Evolutionary conservation across 805 yeast species (phyloP).

Genomic region (Candida corydali): DNA sequence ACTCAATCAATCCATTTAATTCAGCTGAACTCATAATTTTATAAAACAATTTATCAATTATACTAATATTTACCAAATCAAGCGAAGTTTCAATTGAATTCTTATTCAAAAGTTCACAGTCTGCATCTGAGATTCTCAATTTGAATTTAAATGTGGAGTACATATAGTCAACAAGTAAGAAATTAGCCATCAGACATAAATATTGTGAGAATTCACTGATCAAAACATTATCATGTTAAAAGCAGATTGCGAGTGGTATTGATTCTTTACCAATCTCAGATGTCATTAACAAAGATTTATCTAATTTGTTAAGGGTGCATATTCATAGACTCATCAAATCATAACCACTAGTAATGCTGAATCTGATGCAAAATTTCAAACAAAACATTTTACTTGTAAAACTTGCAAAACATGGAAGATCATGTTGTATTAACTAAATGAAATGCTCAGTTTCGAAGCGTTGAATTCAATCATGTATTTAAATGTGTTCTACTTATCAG

Average conservation of each 20-base stretch:
- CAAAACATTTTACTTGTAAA: too few species aligned
- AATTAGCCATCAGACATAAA: constrained; percentile 46
- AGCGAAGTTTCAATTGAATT: constrained; percentile 87
- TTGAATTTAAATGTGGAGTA: constrained; percentile 27
- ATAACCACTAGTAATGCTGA: too few species aligned
- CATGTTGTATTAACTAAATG: too few species aligned
- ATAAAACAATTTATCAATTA: constrained; percentile 32
- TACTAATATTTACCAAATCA: constrained; percentile 64
- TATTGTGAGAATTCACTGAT: constrained; percentile 55
- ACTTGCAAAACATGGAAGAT: too few species aligned
- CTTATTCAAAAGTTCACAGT: constrained; percentile 55
- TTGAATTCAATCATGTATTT: too few species aligned
- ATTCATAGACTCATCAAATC: too few species aligned
- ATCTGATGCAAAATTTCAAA: too few species aligned
- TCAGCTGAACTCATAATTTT: constrained; percentile 51
- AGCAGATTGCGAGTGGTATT: constrained; percentile 90
- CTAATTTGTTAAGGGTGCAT: constrained; percentile 83
- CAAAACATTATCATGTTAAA: constrained; percentile 53
- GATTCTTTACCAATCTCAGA: constrained; percentile 67
- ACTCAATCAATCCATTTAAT: constrained; percentile 70
- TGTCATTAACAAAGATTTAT: constrained; percentile 88
- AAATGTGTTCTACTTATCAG: too few species aligned
- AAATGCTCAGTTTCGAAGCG: too few species aligned
- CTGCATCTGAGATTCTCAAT: constrained; percentile 29
- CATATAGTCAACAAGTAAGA: constrained; percentile 57